Evolutionary conservation across 129 eudicot species (phyloP), one percentile per base, ranked within the genome.

Genomic region (Lactuca sativa): DNA sequence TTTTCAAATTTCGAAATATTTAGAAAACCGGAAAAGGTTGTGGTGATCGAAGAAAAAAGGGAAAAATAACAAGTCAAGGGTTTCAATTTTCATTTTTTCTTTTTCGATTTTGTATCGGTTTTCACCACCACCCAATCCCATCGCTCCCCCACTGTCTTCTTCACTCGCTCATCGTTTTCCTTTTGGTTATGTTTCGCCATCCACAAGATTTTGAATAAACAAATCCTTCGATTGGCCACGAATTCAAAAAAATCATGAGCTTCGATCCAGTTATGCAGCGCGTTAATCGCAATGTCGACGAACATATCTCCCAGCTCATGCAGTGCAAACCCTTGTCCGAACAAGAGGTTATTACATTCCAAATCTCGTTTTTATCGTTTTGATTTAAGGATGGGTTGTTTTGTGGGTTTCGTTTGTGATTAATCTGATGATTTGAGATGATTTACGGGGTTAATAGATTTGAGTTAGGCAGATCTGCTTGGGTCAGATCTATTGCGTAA

Each of bases 291-390:
- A 86, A 86, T 70, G 85, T 88, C 17, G 97, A 91, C 75, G 97
- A 91, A 70, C 84, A 88, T 82, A 91, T 91, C 74, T 57, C 84
- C 4, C 97, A 91, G 97, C 97, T 91, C 61, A 85, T 91, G 93
- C 97, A 91, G 88, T 91, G 97, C 93, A 91, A 91, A 54, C 97
- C 96, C 76, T 83, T 91, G 67, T 91, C 97, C 31, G 97, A 91
- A 74, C 97, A 75, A 75, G 97, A 91, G 97, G 97, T 91, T n/a
- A 25, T 59, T 63, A 43, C 57, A 25, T 74, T 72, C 58, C 34
- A 44, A 30, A 10, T 38, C 16, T 12, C 7, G 14, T 53, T 1
- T 72, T 38, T 61, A 9, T 59, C 21, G 17, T 38, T 64, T 64
- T 64, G 9, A 30, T 67, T 63, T 65, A 1, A 32, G 41, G 15